Conservation (phyloP, 495 filamentous ascomycete genomes). For the Hyaloscypha variabilis region DNA sequence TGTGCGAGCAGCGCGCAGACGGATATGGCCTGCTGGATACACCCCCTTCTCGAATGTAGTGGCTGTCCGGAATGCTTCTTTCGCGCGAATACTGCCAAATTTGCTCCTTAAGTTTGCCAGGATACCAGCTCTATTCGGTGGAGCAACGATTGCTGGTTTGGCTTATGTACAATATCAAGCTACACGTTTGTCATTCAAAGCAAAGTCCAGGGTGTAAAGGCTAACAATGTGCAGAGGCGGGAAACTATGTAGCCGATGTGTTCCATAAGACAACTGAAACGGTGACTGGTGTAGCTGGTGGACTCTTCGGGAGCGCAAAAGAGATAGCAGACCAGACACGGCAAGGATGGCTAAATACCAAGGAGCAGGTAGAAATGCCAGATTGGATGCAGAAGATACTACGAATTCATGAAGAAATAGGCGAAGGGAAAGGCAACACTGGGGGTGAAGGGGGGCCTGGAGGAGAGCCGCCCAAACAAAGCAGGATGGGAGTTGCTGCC, state of each 20-base stretch:
- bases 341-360: conserved; percentile 82
- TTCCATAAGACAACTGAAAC: conserved; percentile 70
- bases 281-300: conserved; percentile 64
- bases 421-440: conserved; percentile 36
- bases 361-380: conserved; percentile 72
- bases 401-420: conserved; percentile 54
- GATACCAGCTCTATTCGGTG: conserved; percentile 89
- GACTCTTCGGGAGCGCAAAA: conserved; percentile 68
- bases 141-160: conserved; percentile 79
- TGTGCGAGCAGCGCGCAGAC: conserved; percentile 58
- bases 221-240: conserved; percentile 63
- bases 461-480: conserved; percentile 61
- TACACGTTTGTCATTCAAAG: conserved; percentile 62
- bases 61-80: conserved; percentile 83
- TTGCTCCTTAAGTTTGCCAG: conserved; percentile 84
- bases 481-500: conserved; percentile 58
- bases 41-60: conserved; percentile 85
- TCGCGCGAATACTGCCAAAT: conserved; percentile 82
- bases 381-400: conserved; percentile 86
- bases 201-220: not conserved
- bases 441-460: conserved; percentile 49
- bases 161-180: conserved; percentile 98
- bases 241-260: conserved; percentile 84
- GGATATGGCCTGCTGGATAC: conserved; percentile 73
- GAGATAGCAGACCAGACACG: conserved; percentile 77